Base-by-base conservation (phyloP, 2,329 filamentous ascomycete species). In the Trichoderma gracile region DNA sequence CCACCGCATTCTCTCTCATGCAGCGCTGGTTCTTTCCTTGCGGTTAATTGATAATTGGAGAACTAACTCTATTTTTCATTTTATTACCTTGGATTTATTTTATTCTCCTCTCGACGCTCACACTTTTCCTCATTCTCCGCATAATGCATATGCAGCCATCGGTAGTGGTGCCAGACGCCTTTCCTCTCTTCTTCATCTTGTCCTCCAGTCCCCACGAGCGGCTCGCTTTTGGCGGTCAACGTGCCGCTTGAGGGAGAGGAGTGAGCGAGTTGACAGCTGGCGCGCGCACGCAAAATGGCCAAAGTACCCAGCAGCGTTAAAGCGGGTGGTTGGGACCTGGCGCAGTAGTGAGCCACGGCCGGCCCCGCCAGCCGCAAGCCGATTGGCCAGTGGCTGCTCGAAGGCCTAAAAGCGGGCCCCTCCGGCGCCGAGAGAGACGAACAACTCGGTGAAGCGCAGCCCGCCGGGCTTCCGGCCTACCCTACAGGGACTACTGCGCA, bases 191-290 rank as follows among this genome's bases (percentile, higher is more conserved):
- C 21, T 25, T 30, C 21, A 19, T 47, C 30, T 14, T 33, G 17
- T 30, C 10, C 43, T 30, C 43, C 12, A 40, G 40, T 45, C 40
- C 57, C 47, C 58, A 45, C 58, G 40, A 43, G 27, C n/a, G 17
- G n/a, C 49, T 38, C 58, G 52, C 47, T 52, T 52, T 61, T 61
- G 49, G 58, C 58, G 58, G 58, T 61, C 58, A 61, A 61, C 57
- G 40, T n/a, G 55, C 55, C 40, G 3, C 25, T 21, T 30, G 30
- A 30, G 30, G 30, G 30, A 23, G 23, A 40, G 45, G 58, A 33
- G 10, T 12, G 33, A 12, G 33, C 12, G 33, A 27, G 45, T 38
- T 53, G 58, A 53, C 58, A 61, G 17, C 58, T 61, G 55, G 55
- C 25, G n/a, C 54, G 25, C 55, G 4, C 55, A 21, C 55, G 46